Conservation (phyloP, 169 alveolate species). For the Plasmodium cynomolgi region DNA sequence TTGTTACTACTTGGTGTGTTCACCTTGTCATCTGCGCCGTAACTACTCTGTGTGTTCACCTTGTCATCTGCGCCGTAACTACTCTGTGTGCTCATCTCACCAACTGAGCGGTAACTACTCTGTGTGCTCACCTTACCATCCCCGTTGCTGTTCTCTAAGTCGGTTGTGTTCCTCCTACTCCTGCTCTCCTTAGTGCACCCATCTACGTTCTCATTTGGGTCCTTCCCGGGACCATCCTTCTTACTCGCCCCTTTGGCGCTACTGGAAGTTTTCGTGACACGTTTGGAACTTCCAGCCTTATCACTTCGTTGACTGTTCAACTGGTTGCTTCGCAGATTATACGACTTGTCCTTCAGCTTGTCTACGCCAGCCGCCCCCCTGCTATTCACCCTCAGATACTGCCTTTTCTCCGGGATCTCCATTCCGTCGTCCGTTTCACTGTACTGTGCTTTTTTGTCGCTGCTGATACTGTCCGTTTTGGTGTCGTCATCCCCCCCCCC, state of each 20-base stretch:
- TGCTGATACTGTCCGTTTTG: background rate
- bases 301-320: background rate
- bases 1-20: background rate
- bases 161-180: background rate
- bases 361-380: background rate
- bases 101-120: background rate
- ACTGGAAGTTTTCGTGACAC: background rate
- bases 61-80: background rate
- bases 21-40: background rate
- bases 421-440: constrained; percentile 3
- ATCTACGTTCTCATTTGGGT: background rate
- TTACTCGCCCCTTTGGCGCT: background rate
- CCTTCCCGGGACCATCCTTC: background rate
- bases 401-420: background rate
- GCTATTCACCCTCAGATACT: background rate
- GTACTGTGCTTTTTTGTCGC: background rate
- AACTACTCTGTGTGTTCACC: background rate
- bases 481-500: background rate
- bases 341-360: background rate
- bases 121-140: background rate
- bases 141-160: too few relatives aligned
- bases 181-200: background rate
- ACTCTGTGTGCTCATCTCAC: background rate
- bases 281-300: background rate
- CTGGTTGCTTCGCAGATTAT: background rate